Evolutionary conservation across 1,284 basidiomycete species (phyloP).

Genomic region (Puccinia triticina): DNA sequence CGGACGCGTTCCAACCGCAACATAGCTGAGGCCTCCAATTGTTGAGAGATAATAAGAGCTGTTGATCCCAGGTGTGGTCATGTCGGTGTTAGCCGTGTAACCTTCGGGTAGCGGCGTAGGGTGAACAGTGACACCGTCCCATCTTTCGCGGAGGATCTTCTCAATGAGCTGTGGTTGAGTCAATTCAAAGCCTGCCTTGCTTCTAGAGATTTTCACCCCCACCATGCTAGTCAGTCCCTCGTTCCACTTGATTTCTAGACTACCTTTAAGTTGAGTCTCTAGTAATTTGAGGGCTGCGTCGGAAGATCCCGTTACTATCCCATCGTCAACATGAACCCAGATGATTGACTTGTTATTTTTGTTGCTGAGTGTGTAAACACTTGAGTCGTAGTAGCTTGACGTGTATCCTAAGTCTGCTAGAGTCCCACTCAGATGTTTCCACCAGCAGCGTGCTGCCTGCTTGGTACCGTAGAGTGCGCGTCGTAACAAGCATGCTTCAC

Average conservation of each 20-base stretch:
- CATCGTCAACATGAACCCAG: too few relatives aligned
- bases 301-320: too few relatives aligned
- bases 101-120: neutral
- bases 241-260: slow-evolving; percentile 2
- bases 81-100: neutral
- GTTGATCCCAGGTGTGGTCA: neutral
- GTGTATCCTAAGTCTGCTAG: neutral
- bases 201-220: too few relatives aligned
- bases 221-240: neutral
- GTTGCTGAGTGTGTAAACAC: neutral
- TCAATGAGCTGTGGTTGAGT: too few relatives aligned
- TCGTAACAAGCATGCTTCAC: neutral
- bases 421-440: neutral
- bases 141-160: neutral
- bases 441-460: slow-evolving; percentile 16
- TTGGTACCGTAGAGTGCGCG: neutral
- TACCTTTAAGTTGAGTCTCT: neutral
- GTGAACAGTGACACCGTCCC: neutral
- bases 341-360: too few relatives aligned
- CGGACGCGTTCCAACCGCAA: too few relatives aligned
- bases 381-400: neutral
- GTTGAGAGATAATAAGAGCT: neutral
- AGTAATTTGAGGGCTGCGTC: too few relatives aligned
- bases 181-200: too few relatives aligned
- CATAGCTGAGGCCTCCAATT: neutral